Percentiles rank a stretch among this genome's conserved stretches.
Evolutionary conservation across 257 asterid genomes (phyloP).

Genomic region (Ilex asprella): DNA sequence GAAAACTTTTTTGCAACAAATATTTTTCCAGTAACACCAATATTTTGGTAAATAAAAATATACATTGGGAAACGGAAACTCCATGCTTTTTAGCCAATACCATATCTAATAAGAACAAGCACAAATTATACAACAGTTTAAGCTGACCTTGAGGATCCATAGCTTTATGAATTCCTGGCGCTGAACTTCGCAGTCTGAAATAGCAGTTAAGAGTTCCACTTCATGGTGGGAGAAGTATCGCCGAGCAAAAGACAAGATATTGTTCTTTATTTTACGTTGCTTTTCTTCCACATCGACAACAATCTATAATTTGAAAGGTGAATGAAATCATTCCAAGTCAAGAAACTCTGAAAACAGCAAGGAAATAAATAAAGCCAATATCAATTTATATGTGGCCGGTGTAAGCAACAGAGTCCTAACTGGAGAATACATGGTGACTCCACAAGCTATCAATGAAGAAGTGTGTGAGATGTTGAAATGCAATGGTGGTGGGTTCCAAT

Average conservation of each 20-base stretch:
- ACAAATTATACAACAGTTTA: not conserved
- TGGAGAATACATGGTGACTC: constrained; percentile 55
- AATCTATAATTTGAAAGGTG: constrained; percentile 38
- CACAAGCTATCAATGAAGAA: constrained; percentile 86
- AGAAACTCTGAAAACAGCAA: not conserved
- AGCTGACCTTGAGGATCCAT: constrained; percentile 92
- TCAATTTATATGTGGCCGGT: not conserved
- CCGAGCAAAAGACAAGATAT: constrained; percentile 56
- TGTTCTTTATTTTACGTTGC: constrained; percentile 49
- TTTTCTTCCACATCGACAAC: constrained; percentile 92
- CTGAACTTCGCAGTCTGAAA: constrained; percentile 68
- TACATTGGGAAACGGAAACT: no score
- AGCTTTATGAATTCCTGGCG: constrained; percentile 71
- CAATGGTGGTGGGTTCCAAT: constrained; percentile 46
- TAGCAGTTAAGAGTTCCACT: constrained; percentile 42
- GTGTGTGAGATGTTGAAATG: constrained; percentile 88
- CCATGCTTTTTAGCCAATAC: no score
- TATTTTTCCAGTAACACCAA: no score
- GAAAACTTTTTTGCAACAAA: no score
- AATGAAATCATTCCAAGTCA: not conserved
- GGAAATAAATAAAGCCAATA: not conserved
- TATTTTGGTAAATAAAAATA: no score
- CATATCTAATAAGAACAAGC: constrained; percentile 4
- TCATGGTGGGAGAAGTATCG: constrained; percentile 68
- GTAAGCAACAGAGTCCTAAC: constrained; percentile 40